Conservation (phyloP, 306 rosid species). For the Cicer judaicum region DNA sequence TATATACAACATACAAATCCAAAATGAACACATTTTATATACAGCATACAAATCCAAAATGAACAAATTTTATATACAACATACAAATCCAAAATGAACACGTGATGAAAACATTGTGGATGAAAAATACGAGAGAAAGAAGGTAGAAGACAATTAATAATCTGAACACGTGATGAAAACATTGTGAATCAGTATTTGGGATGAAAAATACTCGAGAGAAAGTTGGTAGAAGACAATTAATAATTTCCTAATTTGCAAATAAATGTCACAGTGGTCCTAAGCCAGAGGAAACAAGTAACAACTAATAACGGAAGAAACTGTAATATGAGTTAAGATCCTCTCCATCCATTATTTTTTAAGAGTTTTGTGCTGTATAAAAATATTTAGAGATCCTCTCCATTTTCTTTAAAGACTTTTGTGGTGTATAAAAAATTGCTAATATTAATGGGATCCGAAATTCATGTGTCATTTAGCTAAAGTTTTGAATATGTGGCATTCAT, state of each 20-base stretch:
- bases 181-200: neutral
- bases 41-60: neutral
- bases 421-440: neutral
- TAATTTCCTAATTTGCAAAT: neutral
- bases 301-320: neutral
- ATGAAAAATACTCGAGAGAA: neutral
- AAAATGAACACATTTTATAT: neutral
- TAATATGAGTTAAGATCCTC: no score
- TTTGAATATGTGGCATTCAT: neutral
- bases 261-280: neutral
- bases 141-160: neutral
- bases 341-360: no score
- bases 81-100: no score
- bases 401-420: no score
- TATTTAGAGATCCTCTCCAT: no score
- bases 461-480: neutral
- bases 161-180: neutral
- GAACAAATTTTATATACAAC: no score
- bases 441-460: slow-evolving; percentile 11
- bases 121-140: neutral
- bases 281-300: neutral
- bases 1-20: neutral
- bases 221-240: neutral
- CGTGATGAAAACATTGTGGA: slow-evolving; percentile 2
- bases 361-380: no score